Percentiles rank a stretch among this genome's conserved stretches.
Evolutionary conservation across 2,329 filamentous ascomycete genomes (phyloP).

Genomic region (Talaromyces sp.): DNA sequence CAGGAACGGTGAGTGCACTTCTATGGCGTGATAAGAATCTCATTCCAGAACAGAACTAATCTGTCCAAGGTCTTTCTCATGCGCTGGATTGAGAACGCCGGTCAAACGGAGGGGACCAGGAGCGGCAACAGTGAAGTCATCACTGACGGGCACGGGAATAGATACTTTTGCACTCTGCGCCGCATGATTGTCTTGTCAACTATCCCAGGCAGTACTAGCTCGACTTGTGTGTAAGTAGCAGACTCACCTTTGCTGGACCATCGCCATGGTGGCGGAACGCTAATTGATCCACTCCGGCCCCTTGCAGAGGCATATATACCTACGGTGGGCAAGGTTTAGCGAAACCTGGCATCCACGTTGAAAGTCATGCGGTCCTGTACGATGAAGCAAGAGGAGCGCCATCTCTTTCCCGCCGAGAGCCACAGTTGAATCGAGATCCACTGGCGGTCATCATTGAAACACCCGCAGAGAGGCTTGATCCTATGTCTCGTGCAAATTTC

Average conservation of each 20-base stretch:
- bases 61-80: slow-evolving; percentile 7
- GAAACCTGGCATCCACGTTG: slow-evolving; percentile 35
- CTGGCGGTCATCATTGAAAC: slow-evolving; percentile 32
- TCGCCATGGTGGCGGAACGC: background rate
- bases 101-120: background rate
- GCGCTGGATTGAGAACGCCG: slow-evolving; percentile 1
- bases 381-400: slow-evolving; percentile 23
- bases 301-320: slow-evolving; percentile 38
- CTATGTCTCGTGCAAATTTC: slow-evolving; percentile 40
- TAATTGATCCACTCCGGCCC: background rate
- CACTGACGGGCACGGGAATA: background rate
- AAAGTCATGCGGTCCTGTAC: slow-evolving; percentile 40
- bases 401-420: slow-evolving; percentile 24
- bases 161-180: background rate
- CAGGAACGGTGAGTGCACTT: slow-evolving; percentile 7
- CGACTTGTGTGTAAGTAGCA: slow-evolving; percentile 34
- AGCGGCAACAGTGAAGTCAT: slow-evolving; percentile 6
- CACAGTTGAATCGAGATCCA: slow-evolving; percentile 34
- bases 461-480: slow-evolving; percentile 26
- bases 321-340: slow-evolving; percentile 36
- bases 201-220: slow-evolving; percentile 16
- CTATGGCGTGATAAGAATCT: rapidly evolving
- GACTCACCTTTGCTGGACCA: no score
- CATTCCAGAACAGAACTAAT: no score
- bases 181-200: slow-evolving; percentile 6